A percentile compares a stretch with the other conserved stretches of the same genome.
phyloP scores from a whole-genome alignment of 1,284 basidiomycete species.

The Chiua sp. region DNA sequence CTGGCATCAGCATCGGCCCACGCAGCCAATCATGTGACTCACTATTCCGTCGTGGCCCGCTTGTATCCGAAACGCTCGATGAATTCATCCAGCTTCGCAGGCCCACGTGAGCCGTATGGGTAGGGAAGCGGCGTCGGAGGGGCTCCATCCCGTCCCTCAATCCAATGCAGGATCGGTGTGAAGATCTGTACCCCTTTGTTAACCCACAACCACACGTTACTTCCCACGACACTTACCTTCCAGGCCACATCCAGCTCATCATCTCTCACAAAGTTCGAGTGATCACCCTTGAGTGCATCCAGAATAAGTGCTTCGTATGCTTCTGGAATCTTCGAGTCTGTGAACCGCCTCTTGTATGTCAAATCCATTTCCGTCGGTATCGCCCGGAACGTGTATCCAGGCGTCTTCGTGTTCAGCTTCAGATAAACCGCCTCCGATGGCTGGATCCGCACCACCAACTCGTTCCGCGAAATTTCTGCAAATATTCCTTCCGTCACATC shows the following conservation, averaged over 20 bases:
- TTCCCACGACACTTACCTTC: constrained; percentile 66
- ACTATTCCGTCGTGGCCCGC: constrained; percentile 75
- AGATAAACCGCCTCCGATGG: constrained; percentile 95
- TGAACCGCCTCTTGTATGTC: constrained; percentile 94
- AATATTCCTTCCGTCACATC: constrained; percentile 96
- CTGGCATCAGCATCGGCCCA: background rate
- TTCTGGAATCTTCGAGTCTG: constrained; percentile 88
- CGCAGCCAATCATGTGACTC: constrained; percentile 42
- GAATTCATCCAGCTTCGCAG: constrained; percentile 81
- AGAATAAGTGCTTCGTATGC: constrained; percentile 94
- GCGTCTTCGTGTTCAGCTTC: constrained; percentile 94
- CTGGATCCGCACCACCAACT: constrained; percentile 95
- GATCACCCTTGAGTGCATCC: constrained; percentile 88
- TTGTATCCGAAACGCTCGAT: constrained; percentile 81
- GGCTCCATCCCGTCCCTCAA: constrained; percentile 66
- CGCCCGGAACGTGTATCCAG: constrained; percentile 87
- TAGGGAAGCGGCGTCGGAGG: constrained; percentile 79
- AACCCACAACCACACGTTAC: constrained; percentile 13
- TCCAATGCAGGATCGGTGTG: constrained; percentile 95
- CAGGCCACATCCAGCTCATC: constrained; percentile 96
- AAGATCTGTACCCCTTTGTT: constrained; percentile 68
- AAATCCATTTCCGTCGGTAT: constrained; percentile 96
- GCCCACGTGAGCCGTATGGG: constrained; percentile 94
- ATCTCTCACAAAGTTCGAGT: constrained; percentile 93
- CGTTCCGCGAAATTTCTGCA: constrained; percentile 93